Percentiles rank a stretch among this genome's conserved stretches.
phyloP scores from a whole-genome alignment of 106 monocot species.

The Dioscorea alata region DNA sequence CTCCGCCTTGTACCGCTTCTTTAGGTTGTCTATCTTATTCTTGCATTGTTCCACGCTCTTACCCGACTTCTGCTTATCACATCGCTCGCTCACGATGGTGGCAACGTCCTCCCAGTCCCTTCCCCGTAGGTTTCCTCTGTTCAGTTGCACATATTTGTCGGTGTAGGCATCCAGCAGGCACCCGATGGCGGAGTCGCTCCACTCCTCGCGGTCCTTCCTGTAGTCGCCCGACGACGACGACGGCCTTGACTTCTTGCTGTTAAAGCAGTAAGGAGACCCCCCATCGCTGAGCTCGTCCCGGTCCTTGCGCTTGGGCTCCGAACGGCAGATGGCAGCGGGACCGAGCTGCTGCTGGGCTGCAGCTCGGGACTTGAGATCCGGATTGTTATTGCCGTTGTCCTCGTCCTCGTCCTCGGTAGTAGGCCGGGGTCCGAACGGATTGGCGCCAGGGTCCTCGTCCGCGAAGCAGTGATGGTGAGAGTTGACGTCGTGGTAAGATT shows the following conservation, averaged over 20 bases:
- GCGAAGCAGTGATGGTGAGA: slow-evolving; percentile 17
- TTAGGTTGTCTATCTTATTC: slow-evolving; percentile 97
- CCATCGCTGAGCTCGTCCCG: slow-evolving; percentile 76
- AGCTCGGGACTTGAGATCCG: slow-evolving; percentile 11
- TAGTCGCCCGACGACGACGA: slow-evolving; percentile 54
- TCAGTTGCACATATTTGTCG: slow-evolving; percentile 86
- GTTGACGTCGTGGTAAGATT: slow-evolving; percentile 24
- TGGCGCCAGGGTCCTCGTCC: slow-evolving; percentile 11
- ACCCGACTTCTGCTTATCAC: slow-evolving; percentile 63
- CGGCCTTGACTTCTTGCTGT: slow-evolving; percentile 27
- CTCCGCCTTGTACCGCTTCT: slow-evolving; percentile 98
- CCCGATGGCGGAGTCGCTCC: slow-evolving; percentile 91
- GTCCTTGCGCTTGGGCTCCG: slow-evolving; percentile 40
- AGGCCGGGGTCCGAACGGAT: slow-evolving; percentile 10
- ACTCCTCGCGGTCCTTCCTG: slow-evolving; percentile 96
- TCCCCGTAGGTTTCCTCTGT: slow-evolving; percentile 86
- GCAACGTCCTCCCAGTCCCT: slow-evolving; percentile 99
- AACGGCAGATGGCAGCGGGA: not conserved
- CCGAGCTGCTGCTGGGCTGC: slow-evolving; percentile 10
- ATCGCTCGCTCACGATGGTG: slow-evolving; percentile 61
- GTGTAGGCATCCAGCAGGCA: slow-evolving; percentile 89
- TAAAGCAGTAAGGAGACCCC: slow-evolving; percentile 58
- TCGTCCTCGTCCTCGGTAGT: slow-evolving; percentile 16
- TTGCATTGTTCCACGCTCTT: slow-evolving; percentile 99
- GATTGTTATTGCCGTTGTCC: not conserved